Percentiles rank a stretch among this genome's conserved stretches.
phyloP scores from a whole-genome alignment of 257 asterid species.

The Ilex aquifolium region DNA sequence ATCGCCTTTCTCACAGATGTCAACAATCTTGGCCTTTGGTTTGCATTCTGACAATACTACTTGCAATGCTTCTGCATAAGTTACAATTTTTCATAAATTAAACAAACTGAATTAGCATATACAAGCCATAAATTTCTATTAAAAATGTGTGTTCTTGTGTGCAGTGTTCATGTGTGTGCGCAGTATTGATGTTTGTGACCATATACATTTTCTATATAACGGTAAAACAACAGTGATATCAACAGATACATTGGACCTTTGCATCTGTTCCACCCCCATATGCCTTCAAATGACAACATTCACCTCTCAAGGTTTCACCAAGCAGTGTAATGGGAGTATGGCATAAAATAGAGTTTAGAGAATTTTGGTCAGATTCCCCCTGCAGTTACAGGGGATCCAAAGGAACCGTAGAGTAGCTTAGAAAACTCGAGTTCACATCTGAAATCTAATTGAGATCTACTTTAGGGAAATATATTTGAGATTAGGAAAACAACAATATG shows the following conservation, averaged over 20 bases:
- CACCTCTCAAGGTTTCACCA: conserved; percentile 1
- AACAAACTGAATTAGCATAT: not conserved
- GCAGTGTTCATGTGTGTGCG: too few species aligned
- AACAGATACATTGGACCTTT: too few species aligned
- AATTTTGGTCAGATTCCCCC: not conserved
- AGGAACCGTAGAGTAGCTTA: not conserved
- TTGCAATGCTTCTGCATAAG: conserved; percentile 79
- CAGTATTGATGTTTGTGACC: too few species aligned
- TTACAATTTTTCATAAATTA: not conserved
- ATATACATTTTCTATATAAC: too few species aligned
- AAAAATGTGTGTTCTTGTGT: too few species aligned
- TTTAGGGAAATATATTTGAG: too few species aligned
- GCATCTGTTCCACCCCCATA: too few species aligned
- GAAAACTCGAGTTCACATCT: not conserved
- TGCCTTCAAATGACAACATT: too few species aligned
- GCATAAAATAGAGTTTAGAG: not conserved
- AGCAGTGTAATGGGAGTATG: not conserved
- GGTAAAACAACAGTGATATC: too few species aligned
- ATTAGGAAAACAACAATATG: not conserved
- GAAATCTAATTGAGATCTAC: too few species aligned
- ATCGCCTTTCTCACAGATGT: conserved; percentile 83
- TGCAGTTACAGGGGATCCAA: not conserved
- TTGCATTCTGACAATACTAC: conserved; percentile 68
- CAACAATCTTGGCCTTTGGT: conserved; percentile 75
- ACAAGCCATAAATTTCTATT: too few species aligned